Base-by-base conservation (phyloP, 176 grass and related monocot species). In the Carex myosuroides region DNA sequence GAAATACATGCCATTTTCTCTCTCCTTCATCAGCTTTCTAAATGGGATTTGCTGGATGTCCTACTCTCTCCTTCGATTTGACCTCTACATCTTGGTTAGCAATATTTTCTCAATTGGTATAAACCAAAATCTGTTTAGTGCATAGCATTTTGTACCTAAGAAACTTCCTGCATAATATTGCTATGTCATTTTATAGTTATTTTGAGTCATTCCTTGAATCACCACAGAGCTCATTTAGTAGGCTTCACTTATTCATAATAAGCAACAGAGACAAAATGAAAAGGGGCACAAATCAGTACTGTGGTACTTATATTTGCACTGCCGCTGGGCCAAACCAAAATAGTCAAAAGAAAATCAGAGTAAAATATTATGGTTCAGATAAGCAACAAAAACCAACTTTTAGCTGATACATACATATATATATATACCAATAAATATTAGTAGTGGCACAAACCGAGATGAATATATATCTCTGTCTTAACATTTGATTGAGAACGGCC, bases 21-120 rank as follows among this genome's bases (percentile, higher is more conserved):
- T 91, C 24, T 91, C 90, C 0, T 17, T 97, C 0, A 81, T 83
- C 48, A 81, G 89, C 81, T 91, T 93, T 79, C 41, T 87, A 68
- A 97, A 97, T 20, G 91, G 87, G 12, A 17, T 81, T 35, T 94
- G 88, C 85, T 97, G 91, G 94, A 94, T 91, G 24, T 13, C 83
- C 72, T 97, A 97, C 50, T 88, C 94, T 4, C 65, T 97, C 86
- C 89, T 97, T 72, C 86, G 83, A 1, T 94, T 92, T 48, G 94
- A 97, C 70, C 57, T 97, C 89, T 92, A 84, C 54, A 46, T 97
- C 17, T 80, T 78, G 62, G 91, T 96, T 22, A 74, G 88, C 8
- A 16, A 65, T 80, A n/a, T 80, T 80, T 68, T 56, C 24, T 78
- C 21, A 18, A 78, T 56, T 57, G 11, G 13, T 18, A 32, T 32